These are phyloP conservation scores for Exophiala sideris DNA, from an alignment of 2,329 filamentous ascomycete species.

Conservation along the genomic window DNA sequence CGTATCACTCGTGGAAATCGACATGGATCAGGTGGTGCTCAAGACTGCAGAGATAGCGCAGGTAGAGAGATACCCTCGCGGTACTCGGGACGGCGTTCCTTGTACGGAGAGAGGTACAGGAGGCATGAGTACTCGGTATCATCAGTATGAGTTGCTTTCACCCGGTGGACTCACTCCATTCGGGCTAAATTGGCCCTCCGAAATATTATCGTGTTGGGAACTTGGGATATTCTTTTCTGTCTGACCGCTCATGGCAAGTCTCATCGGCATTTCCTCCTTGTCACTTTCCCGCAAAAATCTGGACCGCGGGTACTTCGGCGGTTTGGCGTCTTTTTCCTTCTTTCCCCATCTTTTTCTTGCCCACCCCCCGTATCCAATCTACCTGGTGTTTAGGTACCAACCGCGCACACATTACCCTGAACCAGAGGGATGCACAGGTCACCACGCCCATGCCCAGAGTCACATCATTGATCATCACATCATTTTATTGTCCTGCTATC, in stretches of 20 bases:
- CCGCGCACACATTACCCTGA: neutral
- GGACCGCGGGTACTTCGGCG: neutral
- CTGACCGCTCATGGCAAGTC: neutral
- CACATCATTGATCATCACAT: neutral
- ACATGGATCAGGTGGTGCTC: too few species aligned
- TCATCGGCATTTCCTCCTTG: neutral
- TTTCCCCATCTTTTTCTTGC: neutral
- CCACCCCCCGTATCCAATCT: too few species aligned
- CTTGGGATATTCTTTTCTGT: neutral
- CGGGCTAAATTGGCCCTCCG: neutral
- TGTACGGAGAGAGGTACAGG: too few species aligned
- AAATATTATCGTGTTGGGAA: neutral
- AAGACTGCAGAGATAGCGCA: too few species aligned
- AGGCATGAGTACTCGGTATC: too few species aligned
- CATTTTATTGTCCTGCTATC: neutral
- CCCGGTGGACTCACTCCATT: too few species aligned
- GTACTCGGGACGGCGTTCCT: too few species aligned
- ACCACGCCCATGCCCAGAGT: neutral
- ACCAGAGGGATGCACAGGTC: neutral
- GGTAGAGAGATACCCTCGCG: too few species aligned
- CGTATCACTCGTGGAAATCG: too few species aligned
- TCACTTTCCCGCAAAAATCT: slow-evolving; percentile 1
- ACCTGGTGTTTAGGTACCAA: neutral
- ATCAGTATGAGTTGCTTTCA: too few species aligned
- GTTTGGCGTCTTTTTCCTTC: neutral